Evolutionary conservation across 1,284 basidiomycete genomes (phyloP).

Genomic region (Apiotrichum mycotoxinovorans): DNA sequence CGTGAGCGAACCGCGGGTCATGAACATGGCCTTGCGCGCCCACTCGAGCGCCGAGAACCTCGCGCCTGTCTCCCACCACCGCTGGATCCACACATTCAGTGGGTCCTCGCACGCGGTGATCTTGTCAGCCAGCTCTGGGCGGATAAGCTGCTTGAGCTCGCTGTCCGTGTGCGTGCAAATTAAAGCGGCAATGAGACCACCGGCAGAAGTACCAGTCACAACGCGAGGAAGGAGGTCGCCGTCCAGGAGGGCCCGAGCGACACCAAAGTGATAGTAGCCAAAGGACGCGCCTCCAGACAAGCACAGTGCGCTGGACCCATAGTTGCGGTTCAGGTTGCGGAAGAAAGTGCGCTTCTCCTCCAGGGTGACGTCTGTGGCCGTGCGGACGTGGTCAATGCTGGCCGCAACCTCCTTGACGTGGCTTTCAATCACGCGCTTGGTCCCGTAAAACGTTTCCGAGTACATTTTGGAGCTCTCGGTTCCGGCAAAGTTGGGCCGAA

Average conservation of each 20-base stretch:
- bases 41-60: slow-evolving; percentile 86
- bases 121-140: slow-evolving; percentile 76
- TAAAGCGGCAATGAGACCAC: slow-evolving; percentile 75
- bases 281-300: slow-evolving; percentile 91
- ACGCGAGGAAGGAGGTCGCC: slow-evolving; percentile 82
- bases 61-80: slow-evolving; percentile 85
- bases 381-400: slow-evolving; percentile 69
- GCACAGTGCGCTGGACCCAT: slow-evolving; percentile 86
- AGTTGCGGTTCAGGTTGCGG: slow-evolving; percentile 78
- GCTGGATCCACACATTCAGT: slow-evolving; percentile 68
- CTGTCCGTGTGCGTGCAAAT: slow-evolving; percentile 86
- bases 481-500: slow-evolving; percentile 91
- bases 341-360: slow-evolving; percentile 94
- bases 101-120: slow-evolving; percentile 89
- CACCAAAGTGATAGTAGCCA: slow-evolving; percentile 75
- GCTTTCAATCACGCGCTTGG: slow-evolving; percentile 83
- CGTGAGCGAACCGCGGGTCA: slow-evolving; percentile 89
- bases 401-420: slow-evolving; percentile 76
- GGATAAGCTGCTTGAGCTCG: slow-evolving; percentile 73
- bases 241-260: slow-evolving; percentile 87
- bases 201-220: slow-evolving; percentile 84
- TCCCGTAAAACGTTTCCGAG: slow-evolving; percentile 80
- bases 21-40: slow-evolving; percentile 85
- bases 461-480: slow-evolving; percentile 86
- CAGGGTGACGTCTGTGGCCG: slow-evolving; percentile 65